Evolutionary conservation across 371 early-diverging fungal genomes (phyloP).

Genomic region (Parasitella parasitica): DNA sequence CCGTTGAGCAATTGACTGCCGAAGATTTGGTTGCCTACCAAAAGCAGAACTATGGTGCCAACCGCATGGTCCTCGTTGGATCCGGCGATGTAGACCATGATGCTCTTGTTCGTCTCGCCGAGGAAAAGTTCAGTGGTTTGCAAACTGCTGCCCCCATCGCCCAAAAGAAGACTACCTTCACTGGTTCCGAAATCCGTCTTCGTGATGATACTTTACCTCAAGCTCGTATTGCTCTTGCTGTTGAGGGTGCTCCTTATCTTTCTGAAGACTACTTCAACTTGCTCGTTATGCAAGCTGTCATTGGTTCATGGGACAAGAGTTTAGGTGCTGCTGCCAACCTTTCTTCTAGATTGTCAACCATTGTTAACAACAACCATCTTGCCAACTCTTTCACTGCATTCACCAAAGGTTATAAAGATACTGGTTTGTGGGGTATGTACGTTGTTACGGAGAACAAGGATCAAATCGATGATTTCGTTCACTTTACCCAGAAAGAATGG

Average conservation of each 20-base stretch:
- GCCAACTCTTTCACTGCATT: slow-evolving; percentile 96
- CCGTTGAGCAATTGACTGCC: slow-evolving; percentile 80
- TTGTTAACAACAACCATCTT: slow-evolving; percentile 75
- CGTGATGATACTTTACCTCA: slow-evolving; percentile 89
- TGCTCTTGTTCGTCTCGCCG: slow-evolving; percentile 85
- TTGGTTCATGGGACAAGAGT: slow-evolving; percentile 93
- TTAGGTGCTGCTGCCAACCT: slow-evolving; percentile 83
- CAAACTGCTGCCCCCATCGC: slow-evolving; percentile 43
- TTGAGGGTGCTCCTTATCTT: slow-evolving; percentile 91
- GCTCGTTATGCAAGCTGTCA: slow-evolving; percentile 87
- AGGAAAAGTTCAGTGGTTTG: slow-evolving; percentile 75
- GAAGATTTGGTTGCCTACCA: slow-evolving; percentile 83
- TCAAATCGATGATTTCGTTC: slow-evolving; percentile 83
- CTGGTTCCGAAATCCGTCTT: slow-evolving; percentile 88
- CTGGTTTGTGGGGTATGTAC: slow-evolving; percentile 95
- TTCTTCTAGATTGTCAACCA: slow-evolving; percentile 82
- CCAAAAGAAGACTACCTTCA: slow-evolving; percentile 64
- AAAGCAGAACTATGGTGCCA: slow-evolving; percentile 83
- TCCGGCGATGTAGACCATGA: slow-evolving; percentile 94
- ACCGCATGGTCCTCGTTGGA: slow-evolving; percentile 91
- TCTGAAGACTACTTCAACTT: slow-evolving; percentile 91
- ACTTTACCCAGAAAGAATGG: slow-evolving; percentile 91
- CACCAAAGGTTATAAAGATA: slow-evolving; percentile 95
- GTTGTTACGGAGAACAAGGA: slow-evolving; percentile 76
- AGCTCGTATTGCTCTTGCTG: slow-evolving; percentile 95